Percentiles rank a stretch among this genome's conserved stretches.
These are phyloP conservation scores for Fusarium caatingaense DNA, from an alignment of 2,329 filamentous ascomycete genomes.

Conservation along the genomic window DNA sequence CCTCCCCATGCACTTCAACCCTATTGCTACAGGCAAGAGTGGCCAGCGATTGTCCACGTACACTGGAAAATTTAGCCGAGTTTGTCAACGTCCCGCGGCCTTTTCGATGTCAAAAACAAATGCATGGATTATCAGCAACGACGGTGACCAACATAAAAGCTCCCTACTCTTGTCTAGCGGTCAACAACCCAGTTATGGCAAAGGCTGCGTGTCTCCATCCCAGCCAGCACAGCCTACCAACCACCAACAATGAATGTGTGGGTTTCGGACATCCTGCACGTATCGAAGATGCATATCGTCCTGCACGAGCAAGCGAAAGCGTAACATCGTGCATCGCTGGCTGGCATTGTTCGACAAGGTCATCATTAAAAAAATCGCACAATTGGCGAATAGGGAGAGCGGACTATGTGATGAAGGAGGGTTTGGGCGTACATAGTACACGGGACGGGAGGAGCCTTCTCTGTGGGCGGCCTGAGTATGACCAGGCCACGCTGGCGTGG, in stretches of 20 bases:
- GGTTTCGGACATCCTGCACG: constrained; percentile 14
- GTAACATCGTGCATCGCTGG: constrained; percentile 40
- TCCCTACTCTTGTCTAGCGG: constrained; percentile 21
- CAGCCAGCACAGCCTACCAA: constrained; percentile 6
- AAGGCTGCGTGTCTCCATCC: constrained; percentile 20
- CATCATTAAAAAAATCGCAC: constrained; percentile 18
- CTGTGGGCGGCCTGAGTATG: constrained; percentile 36
- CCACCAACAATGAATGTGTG: constrained; percentile 18
- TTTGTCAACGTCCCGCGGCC: neutral
- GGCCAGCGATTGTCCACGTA: neutral
- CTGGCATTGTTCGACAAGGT: constrained; percentile 26
- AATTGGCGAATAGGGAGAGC: constrained; percentile 21
- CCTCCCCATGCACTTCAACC: neutral
- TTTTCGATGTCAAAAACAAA: neutral
- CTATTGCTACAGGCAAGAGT: neutral
- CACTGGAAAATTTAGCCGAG: neutral
- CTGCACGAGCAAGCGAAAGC: constrained; percentile 34
- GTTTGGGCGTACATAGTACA: constrained; percentile 41
- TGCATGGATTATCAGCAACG: constrained; percentile 1
- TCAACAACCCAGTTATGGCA: constrained; percentile 30
- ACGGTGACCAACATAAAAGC: neutral
- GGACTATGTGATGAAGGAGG: constrained; percentile 20
- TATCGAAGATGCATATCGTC: constrained; percentile 19
- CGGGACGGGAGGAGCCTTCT: constrained; percentile 53
- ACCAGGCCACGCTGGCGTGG: constrained; percentile 29